Percentiles rank a stretch among this genome's conserved stretches.
These are phyloP conservation scores for Trichoderma brevicompactum DNA, from an alignment of 2,329 filamentous ascomycete genomes.

Conservation along the genomic window DNA sequence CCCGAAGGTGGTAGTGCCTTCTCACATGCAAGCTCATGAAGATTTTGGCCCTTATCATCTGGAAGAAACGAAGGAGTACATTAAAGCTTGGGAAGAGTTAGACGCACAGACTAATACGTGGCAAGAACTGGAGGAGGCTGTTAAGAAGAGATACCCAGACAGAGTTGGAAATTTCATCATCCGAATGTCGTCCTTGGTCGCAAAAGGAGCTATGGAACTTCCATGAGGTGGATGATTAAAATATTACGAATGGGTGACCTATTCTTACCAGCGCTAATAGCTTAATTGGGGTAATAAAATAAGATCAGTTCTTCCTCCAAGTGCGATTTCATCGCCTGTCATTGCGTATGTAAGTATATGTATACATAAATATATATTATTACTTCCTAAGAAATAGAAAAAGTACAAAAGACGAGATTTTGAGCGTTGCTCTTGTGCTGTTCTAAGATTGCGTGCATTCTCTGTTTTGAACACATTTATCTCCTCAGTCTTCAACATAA, in stretches of 20 bases:
- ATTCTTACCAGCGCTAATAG: too few relatives aligned
- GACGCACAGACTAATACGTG: not conserved
- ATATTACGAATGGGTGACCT: not conserved
- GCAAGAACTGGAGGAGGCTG: not conserved
- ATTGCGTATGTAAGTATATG: too few relatives aligned
- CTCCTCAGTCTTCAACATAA: too few relatives aligned
- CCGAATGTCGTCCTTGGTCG: not conserved
- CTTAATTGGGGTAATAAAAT: not conserved
- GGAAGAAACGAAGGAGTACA: not conserved
- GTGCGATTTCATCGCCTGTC: too few relatives aligned
- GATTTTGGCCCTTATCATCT: not conserved
- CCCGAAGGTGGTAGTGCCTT: not conserved
- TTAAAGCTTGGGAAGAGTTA: not conserved
- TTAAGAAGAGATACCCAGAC: not conserved
- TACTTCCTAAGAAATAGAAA: too few relatives aligned
- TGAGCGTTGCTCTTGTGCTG: too few relatives aligned
- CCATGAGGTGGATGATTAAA: not conserved
- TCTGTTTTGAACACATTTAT: too few relatives aligned
- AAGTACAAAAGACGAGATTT: too few relatives aligned
- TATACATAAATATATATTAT: too few relatives aligned
- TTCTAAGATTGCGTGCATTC: too few relatives aligned
- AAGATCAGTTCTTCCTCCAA: too few relatives aligned
- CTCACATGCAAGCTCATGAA: conserved; percentile 4
- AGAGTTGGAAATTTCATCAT: not conserved
- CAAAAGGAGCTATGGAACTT: not conserved